These are phyloP conservation scores for Uronychia binucleata DNA, from an alignment of 73 alveolate genomes.

Conservation along the genomic window DNA sequence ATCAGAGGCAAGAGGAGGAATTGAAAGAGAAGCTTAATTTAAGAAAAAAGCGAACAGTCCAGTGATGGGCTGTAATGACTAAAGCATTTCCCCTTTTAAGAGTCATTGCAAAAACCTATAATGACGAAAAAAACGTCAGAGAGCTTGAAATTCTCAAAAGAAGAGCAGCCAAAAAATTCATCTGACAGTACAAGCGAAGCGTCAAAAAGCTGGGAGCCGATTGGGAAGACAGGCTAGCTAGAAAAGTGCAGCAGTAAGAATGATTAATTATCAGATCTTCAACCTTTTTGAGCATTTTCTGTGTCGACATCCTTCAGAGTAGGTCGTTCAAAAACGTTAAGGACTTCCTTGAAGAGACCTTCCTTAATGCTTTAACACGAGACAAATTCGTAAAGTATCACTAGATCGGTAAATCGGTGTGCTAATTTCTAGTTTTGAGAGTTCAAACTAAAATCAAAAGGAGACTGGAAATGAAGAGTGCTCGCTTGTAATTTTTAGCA, in stretches of 20 bases:
- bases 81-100: neutral
- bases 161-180: neutral
- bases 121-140: neutral
- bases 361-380: neutral
- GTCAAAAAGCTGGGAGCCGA: neutral
- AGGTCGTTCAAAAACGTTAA: neutral
- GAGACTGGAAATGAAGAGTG: neutral
- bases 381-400: neutral
- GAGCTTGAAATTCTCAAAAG: neutral
- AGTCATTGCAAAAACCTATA: neutral
- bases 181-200: neutral
- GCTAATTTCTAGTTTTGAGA: neutral
- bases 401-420: neutral
- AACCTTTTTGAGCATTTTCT: neutral
- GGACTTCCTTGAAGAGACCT: neutral
- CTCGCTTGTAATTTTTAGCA: neutral
- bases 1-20: neutral
- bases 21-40: neutral
- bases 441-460: neutral
- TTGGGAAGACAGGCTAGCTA: neutral
- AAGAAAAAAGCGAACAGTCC: neutral
- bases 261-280: neutral
- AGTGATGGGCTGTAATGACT: neutral
- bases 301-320: neutral
- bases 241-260: neutral